Evolutionary conservation across 139 green algal species (phyloP).

Genomic region (Tetratostichococcus sp.): DNA sequence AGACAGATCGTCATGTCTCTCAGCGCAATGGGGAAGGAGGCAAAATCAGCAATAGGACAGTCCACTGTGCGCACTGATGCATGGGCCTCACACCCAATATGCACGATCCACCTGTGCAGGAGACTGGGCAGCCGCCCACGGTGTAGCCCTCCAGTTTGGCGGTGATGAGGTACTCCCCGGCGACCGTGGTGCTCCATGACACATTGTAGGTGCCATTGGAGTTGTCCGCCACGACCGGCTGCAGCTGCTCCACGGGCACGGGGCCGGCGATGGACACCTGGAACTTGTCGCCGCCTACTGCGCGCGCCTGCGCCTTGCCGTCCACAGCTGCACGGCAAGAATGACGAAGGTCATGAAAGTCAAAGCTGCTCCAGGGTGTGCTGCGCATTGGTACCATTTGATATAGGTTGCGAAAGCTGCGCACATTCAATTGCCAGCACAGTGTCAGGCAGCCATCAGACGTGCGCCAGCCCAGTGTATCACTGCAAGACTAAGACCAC

Average conservation of each 20-base stretch:
- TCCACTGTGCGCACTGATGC: too few species aligned
- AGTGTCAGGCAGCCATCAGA: too few species aligned
- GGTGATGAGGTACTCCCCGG: slow-evolving; percentile 15
- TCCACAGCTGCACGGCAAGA: slow-evolving; percentile 15
- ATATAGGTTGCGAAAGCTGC: too few species aligned
- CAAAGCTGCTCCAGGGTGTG: too few species aligned
- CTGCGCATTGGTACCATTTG: too few species aligned
- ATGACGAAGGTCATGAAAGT: too few species aligned
- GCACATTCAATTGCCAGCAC: too few species aligned
- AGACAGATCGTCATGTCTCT: background rate
- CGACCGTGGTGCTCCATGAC: slow-evolving; percentile 13
- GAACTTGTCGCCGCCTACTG: slow-evolving; percentile 14
- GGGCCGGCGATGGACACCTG: slow-evolving; percentile 4
- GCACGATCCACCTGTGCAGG: slow-evolving; percentile 1
- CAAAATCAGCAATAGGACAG: too few species aligned
- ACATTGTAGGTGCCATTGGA: slow-evolving; percentile 23
- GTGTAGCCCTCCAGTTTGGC: slow-evolving; percentile 9
- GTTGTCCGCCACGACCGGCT: slow-evolving; percentile 13
- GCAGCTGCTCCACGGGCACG: background rate
- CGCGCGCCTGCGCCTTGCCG: slow-evolving; percentile 15
- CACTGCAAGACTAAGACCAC: too few species aligned
- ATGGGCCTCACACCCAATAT: background rate
- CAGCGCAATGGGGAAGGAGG: background rate
- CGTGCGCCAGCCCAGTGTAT: too few species aligned
- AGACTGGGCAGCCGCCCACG: slow-evolving; percentile 10